Base-by-base conservation (phyloP, 2,329 filamentous ascomycete species). In the Cryphonectria carpinicola region DNA sequence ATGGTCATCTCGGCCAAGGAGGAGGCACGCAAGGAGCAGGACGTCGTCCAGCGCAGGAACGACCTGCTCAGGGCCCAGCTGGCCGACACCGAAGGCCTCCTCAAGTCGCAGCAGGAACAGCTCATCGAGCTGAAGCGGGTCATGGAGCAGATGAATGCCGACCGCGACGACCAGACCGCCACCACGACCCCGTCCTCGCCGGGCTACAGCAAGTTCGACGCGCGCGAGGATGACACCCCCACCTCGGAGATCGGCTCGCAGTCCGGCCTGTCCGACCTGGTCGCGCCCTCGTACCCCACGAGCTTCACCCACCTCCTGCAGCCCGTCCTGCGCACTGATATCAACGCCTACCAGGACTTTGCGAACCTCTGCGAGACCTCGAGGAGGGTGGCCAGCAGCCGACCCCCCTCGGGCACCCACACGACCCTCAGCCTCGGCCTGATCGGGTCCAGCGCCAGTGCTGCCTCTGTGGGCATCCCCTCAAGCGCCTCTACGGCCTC, bases 1-100 rank as follows among this genome's bases (percentile, higher is more conserved):
- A 98, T 99, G 95, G 96, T 99, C 67, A 93, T 95, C 56, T 90
- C 89, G 22, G 95, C 95, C 52, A 93, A 97, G 78, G 94, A 95
- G 79, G 93, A 97, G 73, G 94, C 96, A 11, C 90, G 94, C 72
- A 90, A 89, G 74, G 94, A 98, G 76, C 92, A 94, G 52, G 94
- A 98, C 74, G 87, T 88, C 5, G 84, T 95, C 58, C 90, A 94
- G 70, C 92, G 92, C 77, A 93, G 93, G 78, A 97, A 96, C 76
- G 94, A 97, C 70, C 93, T 97, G 80, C 87, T 98, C 66, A 93
- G 90, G 77, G 87, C 91, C 37, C 95, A 98, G 80, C 85, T 99
- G 67, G 89, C 89, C 70, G 95, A 99, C 79, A 95, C 93, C 0
- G 94, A 98, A 80, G 86, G 88, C 35, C 87, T 99, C 25, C 87